phyloP scores from a whole-genome alignment of 257 asterid species.

The Penstemon eatonii region DNA sequence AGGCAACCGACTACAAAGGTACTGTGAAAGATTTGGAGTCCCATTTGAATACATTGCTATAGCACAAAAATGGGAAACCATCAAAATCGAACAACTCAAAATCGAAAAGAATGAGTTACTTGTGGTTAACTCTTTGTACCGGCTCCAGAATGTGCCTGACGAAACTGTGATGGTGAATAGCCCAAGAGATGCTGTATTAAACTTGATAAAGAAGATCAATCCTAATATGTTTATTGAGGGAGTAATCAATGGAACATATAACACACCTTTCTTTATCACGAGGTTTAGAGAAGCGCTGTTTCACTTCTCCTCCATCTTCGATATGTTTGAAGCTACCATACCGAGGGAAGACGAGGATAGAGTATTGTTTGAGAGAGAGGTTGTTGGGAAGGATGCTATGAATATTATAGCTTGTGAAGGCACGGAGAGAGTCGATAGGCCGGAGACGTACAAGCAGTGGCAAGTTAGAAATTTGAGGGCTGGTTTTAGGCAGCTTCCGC shows the following conservation, averaged over 20 bases:
- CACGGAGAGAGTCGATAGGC: conserved; percentile 51
- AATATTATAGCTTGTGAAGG: conserved; percentile 60
- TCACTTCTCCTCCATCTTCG: conserved; percentile 50
- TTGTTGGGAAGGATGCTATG: conserved; percentile 52
- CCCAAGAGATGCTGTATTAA: conserved; percentile 42
- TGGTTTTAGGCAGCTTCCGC: conserved; percentile 48
- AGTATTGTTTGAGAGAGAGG: conserved; percentile 41
- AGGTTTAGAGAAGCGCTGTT: conserved; percentile 60
- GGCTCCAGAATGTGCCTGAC: conserved; percentile 43
- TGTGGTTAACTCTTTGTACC: conserved; percentile 44
- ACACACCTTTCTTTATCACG: conserved; percentile 54
- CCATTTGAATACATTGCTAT: conserved; percentile 49
- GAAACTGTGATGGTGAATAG: conserved; percentile 41
- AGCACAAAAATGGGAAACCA: conserved; percentile 53
- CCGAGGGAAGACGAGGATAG: conserved; percentile 51
- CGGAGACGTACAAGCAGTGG: conserved; percentile 69
- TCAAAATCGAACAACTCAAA: conserved; percentile 40
- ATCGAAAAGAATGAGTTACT: conserved; percentile 35
- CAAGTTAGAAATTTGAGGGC: conserved; percentile 54
- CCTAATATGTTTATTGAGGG: conserved; percentile 45
- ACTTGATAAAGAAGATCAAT: conserved; percentile 40
- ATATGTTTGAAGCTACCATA: conserved; percentile 54
- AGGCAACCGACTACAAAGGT: conserved; percentile 42
- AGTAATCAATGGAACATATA: conserved; percentile 45
- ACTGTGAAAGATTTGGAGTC: conserved; percentile 48